Conservation (phyloP, 208 protist species). For the Trypanosoma platydactyli region DNA sequence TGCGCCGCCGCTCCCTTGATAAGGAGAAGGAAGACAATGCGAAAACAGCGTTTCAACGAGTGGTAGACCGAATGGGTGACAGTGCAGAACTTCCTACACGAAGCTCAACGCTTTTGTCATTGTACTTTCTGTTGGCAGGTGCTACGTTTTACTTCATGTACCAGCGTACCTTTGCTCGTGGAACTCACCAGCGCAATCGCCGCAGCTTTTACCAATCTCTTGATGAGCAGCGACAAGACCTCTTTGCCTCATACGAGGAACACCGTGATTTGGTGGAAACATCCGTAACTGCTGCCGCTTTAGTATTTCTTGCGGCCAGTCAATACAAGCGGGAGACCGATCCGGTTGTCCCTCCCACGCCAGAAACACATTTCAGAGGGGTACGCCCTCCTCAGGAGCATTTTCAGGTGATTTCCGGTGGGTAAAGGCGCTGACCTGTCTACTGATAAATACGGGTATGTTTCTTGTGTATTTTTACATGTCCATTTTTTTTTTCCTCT, state of each 20-base stretch:
- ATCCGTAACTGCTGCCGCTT: constrained; percentile 52
- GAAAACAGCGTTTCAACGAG: constrained; percentile 64
- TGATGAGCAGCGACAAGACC: constrained; percentile 42
- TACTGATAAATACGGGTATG: constrained; percentile 9
- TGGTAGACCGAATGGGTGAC: constrained; percentile 52
- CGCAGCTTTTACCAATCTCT: constrained; percentile 55
- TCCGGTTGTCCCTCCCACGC: constrained; percentile 40
- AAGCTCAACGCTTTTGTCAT: constrained; percentile 41
- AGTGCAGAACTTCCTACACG: constrained; percentile 67
- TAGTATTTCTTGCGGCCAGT: constrained; percentile 61
- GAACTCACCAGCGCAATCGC: constrained; percentile 42
- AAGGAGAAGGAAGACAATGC: constrained; percentile 69
- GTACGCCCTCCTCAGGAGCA: constrained; percentile 58
- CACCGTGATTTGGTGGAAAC: constrained; percentile 53
- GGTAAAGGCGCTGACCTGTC: constrained; percentile 15
- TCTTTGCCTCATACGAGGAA: constrained; percentile 41
- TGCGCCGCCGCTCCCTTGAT: constrained; percentile 55
- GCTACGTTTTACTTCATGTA: constrained; percentile 59
- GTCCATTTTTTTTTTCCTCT: constrained; percentile 14
- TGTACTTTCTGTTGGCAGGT: constrained; percentile 46
- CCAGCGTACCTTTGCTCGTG: constrained; percentile 64
- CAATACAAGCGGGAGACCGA: constrained; percentile 43
- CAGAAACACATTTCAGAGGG: constrained; percentile 47
- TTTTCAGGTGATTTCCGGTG: constrained; percentile 65
- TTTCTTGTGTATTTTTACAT: constrained; percentile 1